Percentiles rank a stretch among this genome's conserved stretches.
Conservation (phyloP, 305 asterid species). For the Fraxinus velutina region DNA sequence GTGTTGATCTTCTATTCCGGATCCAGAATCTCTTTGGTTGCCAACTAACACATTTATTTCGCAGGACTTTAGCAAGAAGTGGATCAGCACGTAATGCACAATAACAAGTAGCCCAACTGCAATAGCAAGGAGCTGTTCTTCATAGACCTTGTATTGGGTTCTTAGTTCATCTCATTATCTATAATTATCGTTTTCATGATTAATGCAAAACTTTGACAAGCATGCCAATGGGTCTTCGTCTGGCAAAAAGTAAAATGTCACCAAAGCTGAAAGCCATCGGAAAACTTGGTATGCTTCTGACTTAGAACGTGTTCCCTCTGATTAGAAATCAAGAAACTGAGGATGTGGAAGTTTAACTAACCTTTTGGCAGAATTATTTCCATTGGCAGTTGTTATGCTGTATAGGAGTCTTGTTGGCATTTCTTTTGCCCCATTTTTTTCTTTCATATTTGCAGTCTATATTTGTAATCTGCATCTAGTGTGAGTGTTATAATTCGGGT, state of each 20-base stretch:
- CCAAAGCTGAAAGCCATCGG: conserved; percentile 23
- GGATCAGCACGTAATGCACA: conserved; percentile 72
- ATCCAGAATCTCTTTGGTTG: conserved; percentile 9
- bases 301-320: conserved; percentile 61
- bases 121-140: conserved; percentile 27
- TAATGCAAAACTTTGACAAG: conserved; percentile 65
- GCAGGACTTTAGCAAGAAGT: conserved; percentile 69
- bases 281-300: conserved; percentile 68
- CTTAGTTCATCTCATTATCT: conserved; percentile 28
- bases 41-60: conserved; percentile 1
- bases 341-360: conserved; percentile 63
- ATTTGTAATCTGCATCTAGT: conserved; percentile 81
- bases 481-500: conserved; percentile 63
- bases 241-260: conserved; percentile 37
- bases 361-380: conserved; percentile 46
- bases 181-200: conserved; percentile 29
- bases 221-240: conserved; percentile 62
- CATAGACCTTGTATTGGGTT: conserved; percentile 12
- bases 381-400: conserved; percentile 64
- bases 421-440: conserved; percentile 19
- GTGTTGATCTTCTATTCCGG: not conserved
- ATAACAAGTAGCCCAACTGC: conserved; percentile 46
- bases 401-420: conserved; percentile 62
- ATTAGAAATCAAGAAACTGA: conserved; percentile 47
- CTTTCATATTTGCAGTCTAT: conserved; percentile 57